These are phyloP conservation scores for Geosmithia putterillii DNA, from an alignment of 2,329 filamentous ascomycete genomes.

Conservation along the genomic window DNA sequence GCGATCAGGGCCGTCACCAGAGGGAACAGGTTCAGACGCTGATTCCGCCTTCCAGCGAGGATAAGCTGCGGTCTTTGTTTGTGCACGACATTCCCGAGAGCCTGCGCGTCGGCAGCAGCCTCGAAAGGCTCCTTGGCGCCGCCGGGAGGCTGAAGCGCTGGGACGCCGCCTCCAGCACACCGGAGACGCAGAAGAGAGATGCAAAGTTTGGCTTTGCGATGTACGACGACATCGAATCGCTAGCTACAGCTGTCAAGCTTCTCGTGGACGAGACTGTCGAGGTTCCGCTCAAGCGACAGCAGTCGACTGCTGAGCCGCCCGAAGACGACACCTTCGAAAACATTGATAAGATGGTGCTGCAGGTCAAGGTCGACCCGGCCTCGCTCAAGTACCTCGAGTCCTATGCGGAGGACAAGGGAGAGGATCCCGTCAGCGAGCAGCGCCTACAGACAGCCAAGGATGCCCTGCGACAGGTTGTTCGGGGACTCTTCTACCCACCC, in stretches of 20 bases:
- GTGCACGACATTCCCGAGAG: slow-evolving; percentile 76
- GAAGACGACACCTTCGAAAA: slow-evolving; percentile 34
- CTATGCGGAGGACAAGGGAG: slow-evolving; percentile 55
- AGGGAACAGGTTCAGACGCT: slow-evolving; percentile 60
- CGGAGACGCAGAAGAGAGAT: slow-evolving; percentile 55
- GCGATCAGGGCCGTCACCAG: slow-evolving; percentile 52
- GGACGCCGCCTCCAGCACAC: slow-evolving; percentile 56
- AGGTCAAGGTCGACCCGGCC: slow-evolving; percentile 69
- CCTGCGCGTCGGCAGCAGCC: slow-evolving; percentile 60
- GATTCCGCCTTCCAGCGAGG: slow-evolving; percentile 75
- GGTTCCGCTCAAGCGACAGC: slow-evolving; percentile 69
- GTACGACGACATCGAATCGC: slow-evolving; percentile 81
- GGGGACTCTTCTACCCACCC: slow-evolving; percentile 59
- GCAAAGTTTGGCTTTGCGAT: slow-evolving; percentile 91
- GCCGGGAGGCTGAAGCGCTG: slow-evolving; percentile 73
- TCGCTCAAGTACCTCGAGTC: slow-evolving; percentile 79
- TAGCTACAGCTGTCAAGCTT: slow-evolving; percentile 75
- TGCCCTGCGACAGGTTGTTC: slow-evolving; percentile 55
- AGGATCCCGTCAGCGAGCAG: slow-evolving; percentile 51
- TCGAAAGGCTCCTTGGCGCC: slow-evolving; percentile 67
- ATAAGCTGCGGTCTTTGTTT: slow-evolving; percentile 85
- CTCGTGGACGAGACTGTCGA: slow-evolving; percentile 72
- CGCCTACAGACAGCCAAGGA: slow-evolving; percentile 58
- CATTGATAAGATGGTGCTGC: slow-evolving; percentile 58
- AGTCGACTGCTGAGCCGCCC: slow-evolving; percentile 29